Base-by-base conservation (phyloP, 23 red algal species). In the Gracilariopsis chorda region DNA sequence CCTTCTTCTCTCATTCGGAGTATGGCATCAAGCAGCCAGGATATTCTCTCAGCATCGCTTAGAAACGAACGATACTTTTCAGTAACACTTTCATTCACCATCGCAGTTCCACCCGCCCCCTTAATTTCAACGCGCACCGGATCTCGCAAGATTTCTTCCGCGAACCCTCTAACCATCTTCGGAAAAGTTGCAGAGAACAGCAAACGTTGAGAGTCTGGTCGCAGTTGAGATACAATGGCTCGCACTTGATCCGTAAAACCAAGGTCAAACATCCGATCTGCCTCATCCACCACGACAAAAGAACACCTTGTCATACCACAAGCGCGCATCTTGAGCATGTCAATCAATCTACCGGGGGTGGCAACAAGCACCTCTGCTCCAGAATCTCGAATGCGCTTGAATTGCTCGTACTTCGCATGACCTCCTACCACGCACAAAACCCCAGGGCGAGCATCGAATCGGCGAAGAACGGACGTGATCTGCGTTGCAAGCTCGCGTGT, bases 261-360 rank as follows among this genome's bases (percentile, higher is more conserved):
- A 4, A 93, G 41, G 68, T 91, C 86, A 24, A 97, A 53, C 95
- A 97, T 97, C 7, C 95, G 83, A 46, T 97, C 95, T 7, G 95
- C 95, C 42, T 97, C 95, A 53, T 97, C 95, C 43, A 97, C 52
- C 29, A 97, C 95, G 11, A 97, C 77, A 55, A 89, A 92, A 9
- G 81, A 93, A 14, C 84, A 86, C 12, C 88, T 21, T 20, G 35
- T 34, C 48, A 97, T 49, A 24, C 47, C 77, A 65, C 95, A 91
- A 14, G 85, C 94, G 39, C 83, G 91, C 83, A 87, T 88, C 51
- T 82, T 68, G 19, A 97, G 36, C 88, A 97, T 83, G 78, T 97
- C 95, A 46, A 97, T 87, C 30, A 97, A 56, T 21, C 95, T 63
- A 17, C 95, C 95, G n/a, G 95, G 95, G n/a, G 95, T 97, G 19